Evolutionary conservation across 192 early-diverging fungal genomes (phyloP), one percentile per base, ranked within the genome.

Genomic region (Coemansia sp.): DNA sequence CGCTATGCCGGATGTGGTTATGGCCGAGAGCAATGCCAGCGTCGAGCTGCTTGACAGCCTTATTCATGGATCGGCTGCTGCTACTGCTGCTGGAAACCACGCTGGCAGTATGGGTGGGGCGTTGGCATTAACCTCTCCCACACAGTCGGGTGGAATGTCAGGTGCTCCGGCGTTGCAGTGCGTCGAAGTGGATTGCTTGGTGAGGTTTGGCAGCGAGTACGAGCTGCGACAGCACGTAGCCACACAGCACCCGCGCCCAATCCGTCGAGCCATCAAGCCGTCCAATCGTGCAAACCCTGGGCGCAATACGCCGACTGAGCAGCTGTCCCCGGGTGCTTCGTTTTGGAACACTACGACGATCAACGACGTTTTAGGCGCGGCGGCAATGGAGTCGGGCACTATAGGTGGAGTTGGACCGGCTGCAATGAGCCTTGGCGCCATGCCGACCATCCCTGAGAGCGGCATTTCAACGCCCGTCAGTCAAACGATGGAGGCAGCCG

Each of bases 241-340:
- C 0, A 24, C 41, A 15, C 57, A 68, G n/a, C 79, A 81, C 34
- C 68, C 69, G n/a, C 61, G 79, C 8, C 79, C 73, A 2, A 81
- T 81, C 8, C 68, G 73, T 33, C 53, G 79, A 1, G 79, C 69
- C 0, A 65, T 59, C 4, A 75, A 76, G 63, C 79, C 76, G 19
- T 80, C 76, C 12, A 52, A 60, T 38, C 58, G 64, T 35, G 55
- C 37, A 1, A 44, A 56, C 8, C 35, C 41, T 11, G 53, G 61
- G 14, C 37, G 71, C 43, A 36, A 26, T 24, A 59, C 71, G 39
- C 60, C 71, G 15, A 44, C 50, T 7, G 67, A 68, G 29, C 32
- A 26, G 17, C 8, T 35, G 3, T 33, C 66, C 0, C 21, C 39
- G 1, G n/a, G n/a, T 3, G 39, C 15, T 44, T 38, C 38, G 39